Conservation (phyloP, 306 rosid species). For the Echinosophora koreensis region DNA sequence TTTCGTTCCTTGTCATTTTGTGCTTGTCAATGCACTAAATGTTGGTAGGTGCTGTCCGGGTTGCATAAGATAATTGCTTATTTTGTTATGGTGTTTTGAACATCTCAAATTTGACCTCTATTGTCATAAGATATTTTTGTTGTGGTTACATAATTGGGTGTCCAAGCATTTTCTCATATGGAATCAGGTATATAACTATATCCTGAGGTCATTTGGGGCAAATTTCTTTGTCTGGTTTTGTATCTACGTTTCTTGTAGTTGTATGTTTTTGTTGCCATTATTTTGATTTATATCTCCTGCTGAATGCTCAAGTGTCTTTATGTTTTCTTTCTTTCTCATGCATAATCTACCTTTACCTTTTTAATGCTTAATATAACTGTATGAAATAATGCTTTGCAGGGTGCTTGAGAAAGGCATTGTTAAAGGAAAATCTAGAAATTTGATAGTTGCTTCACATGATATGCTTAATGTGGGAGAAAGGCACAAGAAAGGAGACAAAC, state of each 20-base stretch:
- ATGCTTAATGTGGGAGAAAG: conserved; percentile 54
- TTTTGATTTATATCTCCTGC: conserved; percentile 25
- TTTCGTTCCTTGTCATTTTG: background rate
- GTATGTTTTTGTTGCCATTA: background rate
- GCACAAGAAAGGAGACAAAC: conserved; percentile 67
- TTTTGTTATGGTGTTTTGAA: background rate
- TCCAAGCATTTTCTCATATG: conserved; percentile 16
- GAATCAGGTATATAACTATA: background rate
- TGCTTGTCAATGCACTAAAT: background rate
- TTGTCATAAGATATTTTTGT: background rate
- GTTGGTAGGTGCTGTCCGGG: conserved; percentile 27
- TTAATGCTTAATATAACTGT: conserved; percentile 13
- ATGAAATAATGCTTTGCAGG: conserved; percentile 62
- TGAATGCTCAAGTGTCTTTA: conserved; percentile 21
- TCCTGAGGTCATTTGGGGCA: background rate
- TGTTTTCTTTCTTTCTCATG: conserved; percentile 11
- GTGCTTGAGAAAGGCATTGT: conserved; percentile 53
- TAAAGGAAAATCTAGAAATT: conserved; percentile 61
- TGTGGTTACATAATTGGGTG: conserved; percentile 34
- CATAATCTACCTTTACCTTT: conserved; percentile 9
- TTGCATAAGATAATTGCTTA: conserved; percentile 24
- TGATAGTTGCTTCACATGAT: conserved; percentile 56
- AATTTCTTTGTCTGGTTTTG: background rate
- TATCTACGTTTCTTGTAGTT: conserved; percentile 2
- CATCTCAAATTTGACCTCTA: background rate